phyloP scores from a whole-genome alignment of 2,329 filamentous ascomycete genomes.

The Fusarium fracticaudum region DNA sequence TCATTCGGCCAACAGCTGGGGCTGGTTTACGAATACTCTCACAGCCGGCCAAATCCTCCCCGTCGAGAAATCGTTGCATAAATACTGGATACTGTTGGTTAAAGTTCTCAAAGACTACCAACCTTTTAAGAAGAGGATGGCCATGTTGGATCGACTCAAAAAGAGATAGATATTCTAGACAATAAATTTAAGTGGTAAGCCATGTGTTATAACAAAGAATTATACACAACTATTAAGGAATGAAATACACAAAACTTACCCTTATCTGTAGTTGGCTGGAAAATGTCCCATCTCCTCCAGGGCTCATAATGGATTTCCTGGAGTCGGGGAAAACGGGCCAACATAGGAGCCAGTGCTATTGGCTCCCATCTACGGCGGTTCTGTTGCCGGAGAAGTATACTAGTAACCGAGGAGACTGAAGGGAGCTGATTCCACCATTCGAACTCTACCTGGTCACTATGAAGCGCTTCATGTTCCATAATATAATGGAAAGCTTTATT shows the following conservation, averaged over 20 bases:
- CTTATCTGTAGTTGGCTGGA: background rate
- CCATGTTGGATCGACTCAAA: background rate
- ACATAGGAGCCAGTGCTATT: conserved; percentile 44
- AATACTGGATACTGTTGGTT: background rate
- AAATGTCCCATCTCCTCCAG: conserved; percentile 47
- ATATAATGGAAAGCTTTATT: background rate
- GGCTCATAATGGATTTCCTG: conserved; percentile 50
- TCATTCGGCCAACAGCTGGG: conserved; percentile 32
- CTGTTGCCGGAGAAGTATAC: conserved; percentile 48
- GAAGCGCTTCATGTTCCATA: too few relatives aligned
- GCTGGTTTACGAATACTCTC: background rate
- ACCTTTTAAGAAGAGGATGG: background rate
- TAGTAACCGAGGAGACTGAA: conserved; percentile 44
- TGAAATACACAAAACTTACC: background rate
- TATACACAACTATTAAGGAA: background rate
- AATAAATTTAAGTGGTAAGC: background rate
- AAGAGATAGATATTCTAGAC: background rate
- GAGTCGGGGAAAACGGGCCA: conserved; percentile 47
- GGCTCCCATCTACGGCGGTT: conserved; percentile 48
- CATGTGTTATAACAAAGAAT: background rate
- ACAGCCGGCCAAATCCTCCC: background rate
- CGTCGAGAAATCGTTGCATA: background rate
- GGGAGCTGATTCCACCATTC: conserved; percentile 48
- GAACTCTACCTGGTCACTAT: conserved; percentile 11
- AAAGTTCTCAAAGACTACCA: background rate